Conservation (phyloP, 1,284 basidiomycete species). For the Ganoderma sinense region DNA sequence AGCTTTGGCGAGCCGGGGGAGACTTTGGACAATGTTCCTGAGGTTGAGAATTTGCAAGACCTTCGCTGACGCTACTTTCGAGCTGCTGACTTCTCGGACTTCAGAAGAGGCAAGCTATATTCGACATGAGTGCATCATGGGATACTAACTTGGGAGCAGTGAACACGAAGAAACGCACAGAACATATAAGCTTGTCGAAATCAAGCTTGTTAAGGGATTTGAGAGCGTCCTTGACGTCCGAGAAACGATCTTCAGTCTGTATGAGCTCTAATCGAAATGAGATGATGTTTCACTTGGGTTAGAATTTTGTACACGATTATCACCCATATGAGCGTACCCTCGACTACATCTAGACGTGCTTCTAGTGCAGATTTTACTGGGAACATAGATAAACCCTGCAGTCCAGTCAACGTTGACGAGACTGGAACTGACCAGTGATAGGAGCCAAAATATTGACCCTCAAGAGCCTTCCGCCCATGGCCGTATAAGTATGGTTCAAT, state of each 20-base stretch:
- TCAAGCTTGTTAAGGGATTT: slow-evolving; percentile 82
- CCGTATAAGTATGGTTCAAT: slow-evolving; percentile 85
- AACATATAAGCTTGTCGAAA: slow-evolving; percentile 86
- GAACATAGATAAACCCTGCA: background rate
- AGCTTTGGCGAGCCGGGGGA: slow-evolving; percentile 69
- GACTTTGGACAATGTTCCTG: slow-evolving; percentile 69
- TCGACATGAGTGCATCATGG: background rate
- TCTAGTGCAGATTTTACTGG: slow-evolving; percentile 73
- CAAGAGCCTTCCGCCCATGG: slow-evolving; percentile 86
- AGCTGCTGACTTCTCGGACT: slow-evolving; percentile 55
- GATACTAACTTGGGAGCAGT: background rate
- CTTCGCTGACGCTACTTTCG: slow-evolving; percentile 72
- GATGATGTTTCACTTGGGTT: slow-evolving; percentile 16
- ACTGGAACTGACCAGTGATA: slow-evolving; percentile 62
- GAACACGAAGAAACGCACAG: slow-evolving; percentile 50
- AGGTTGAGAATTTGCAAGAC: slow-evolving; percentile 82
- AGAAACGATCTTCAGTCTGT: slow-evolving; percentile 78
- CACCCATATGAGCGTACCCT: slow-evolving; percentile 56
- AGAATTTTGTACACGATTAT: background rate
- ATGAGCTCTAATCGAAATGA: slow-evolving; percentile 69
- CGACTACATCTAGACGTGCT: slow-evolving; percentile 84
- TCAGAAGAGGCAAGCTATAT: slow-evolving; percentile 70
- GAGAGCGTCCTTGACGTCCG: slow-evolving; percentile 71
- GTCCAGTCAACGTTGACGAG: slow-evolving; percentile 1
- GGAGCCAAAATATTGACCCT: slow-evolving; percentile 88